Evolutionary conservation across 1,284 basidiomycete species (phyloP).

Genomic region (Sporisorium sorghi): DNA sequence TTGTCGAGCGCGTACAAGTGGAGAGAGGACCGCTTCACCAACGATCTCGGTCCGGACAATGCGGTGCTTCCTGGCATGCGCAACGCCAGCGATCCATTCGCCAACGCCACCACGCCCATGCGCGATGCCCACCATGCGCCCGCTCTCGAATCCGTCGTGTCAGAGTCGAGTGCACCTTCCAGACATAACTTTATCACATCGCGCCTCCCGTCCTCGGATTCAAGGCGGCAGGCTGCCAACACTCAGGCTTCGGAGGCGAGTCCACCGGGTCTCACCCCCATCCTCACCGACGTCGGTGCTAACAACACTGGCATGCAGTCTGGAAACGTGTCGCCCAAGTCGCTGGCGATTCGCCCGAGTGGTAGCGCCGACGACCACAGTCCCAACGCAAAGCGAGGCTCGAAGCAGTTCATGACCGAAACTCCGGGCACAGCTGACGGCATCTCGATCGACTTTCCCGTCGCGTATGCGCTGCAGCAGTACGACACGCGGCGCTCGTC

Average conservation of each 20-base stretch:
- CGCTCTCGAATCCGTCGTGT: conserved; percentile 18
- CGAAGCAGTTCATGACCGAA: conserved; percentile 5
- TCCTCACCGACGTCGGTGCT: conserved; percentile 10
- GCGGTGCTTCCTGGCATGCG: conserved; percentile 43
- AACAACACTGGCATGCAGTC: conserved; percentile 9
- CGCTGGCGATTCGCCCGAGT: conserved; percentile 1
- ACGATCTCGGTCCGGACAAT: conserved; percentile 43
- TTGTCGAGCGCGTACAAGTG: conserved; percentile 45
- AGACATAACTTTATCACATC: conserved; percentile 25
- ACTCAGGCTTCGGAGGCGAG: conserved; percentile 1
- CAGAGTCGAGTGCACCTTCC: conserved; percentile 18
- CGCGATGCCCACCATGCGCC: conserved; percentile 6
- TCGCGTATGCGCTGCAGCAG: conserved; percentile 26
- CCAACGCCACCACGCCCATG: conserved; percentile 2
- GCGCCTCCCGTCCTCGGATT: conserved; percentile 24
- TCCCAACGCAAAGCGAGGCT: conserved; percentile 5
- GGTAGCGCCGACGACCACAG: conserved; percentile 10
- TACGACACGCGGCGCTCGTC: conserved; percentile 46
- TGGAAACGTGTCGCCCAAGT: conserved; percentile 30
- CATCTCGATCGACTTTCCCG: conserved; percentile 28
- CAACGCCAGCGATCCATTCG: conserved; percentile 21
- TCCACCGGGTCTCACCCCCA: conserved; percentile 10
- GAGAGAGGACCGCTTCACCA: conserved; percentile 54
- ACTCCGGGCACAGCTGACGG: conserved; percentile 18
- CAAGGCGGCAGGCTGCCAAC: conserved; percentile 10